Evolutionary conservation across 2,329 filamentous ascomycete species (phyloP), one percentile per base, ranked within the genome.

Genomic region (Cladorrhinum sp.): DNA sequence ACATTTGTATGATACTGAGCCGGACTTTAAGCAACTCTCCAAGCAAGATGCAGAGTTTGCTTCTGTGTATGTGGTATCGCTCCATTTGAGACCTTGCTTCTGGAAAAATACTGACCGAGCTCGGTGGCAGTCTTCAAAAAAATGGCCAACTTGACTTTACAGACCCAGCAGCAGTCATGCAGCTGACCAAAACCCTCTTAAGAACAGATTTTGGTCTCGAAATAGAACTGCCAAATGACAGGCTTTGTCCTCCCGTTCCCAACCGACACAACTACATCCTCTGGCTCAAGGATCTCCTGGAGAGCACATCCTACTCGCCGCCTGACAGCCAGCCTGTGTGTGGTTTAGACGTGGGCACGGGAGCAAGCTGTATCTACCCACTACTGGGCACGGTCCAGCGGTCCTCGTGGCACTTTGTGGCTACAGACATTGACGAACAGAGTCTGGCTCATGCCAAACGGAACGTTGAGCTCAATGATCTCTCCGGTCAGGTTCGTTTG

Each of bases 301-400:
- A 96, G 69, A 87, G 85, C 1, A 89, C 87, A 0, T 78, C 77
- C 0, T 88, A 85, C 65, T 75, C 81, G 2, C 41, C 41, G 8
- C 69, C 72, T 2, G 70, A 72, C 1, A 71, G 70, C 0, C 76
- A 83, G n/a, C 75, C 80, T 48, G 78, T 92, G 1, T 72, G 82
- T 0, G 93, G 93, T 0, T 76, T 96, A 1, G 93, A 96, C 66
- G 88, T 97, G 63, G 95, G 95, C 45, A 96, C 92, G 1, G 95
- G 95, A 1, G 91, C 93, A 16, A 96, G 91, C 67, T 89, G 89
- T 68, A 96, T 99, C 67, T 99, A 98, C 71, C 89, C 93, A 1
- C 82, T 98, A 1, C 81, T 99, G 1, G 91, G 87, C 20, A 91
- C 89, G 67, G 74, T 79, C 0, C 84, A 89, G 61, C 82, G 90